Evolutionary conservation across 2,329 filamentous ascomycete genomes (phyloP), one percentile per base, ranked within the genome.

Genomic region (Eurotiales sp.): DNA sequence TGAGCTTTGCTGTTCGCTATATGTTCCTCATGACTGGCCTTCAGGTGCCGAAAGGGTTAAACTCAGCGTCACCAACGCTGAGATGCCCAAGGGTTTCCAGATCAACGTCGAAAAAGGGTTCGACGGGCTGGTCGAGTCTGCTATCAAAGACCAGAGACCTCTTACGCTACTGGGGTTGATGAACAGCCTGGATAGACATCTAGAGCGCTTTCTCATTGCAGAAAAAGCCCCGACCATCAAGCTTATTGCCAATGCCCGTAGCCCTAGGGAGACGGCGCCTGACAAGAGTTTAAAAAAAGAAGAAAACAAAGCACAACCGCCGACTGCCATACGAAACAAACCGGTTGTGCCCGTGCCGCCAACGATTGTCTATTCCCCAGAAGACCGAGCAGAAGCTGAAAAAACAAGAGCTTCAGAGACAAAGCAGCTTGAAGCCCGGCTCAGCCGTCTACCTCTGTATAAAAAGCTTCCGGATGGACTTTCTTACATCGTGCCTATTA

Each of bases 91-190:
- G 55, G 85, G 83, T 1, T 91, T 87, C 64, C 80, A 85, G 61
- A 80, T 88, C 66, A 92, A 91, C 67, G 80, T 93, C 32, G 87
- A 90, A 64, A 78, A 75, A 56, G 88, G 87, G 8, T 93, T 89
- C 73, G 81, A 85, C 54, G 75, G 71, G 34, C 76, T 92, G 46
- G 81, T 82, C 0, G 68, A 77, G 36, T 78, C 80, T 23, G 61
- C 67, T 39, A 75, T 78, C 37, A 72, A 72, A 4, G 77, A 71
- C 17, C 60, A 61, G 42, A 55, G 60, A 15, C 60, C 58, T 45
- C 62, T 63, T 5, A 88, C 85, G 0, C 70, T 93, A 0, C 72
- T 92, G 43, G 76, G 77, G 14, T 75, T 87, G 56, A 78, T 87
- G 56, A 87, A 88, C 61, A 79, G 79, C 15, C 73, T 93, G 23